Evolutionary conservation across 2,329 filamentous ascomycete genomes (phyloP), one percentile per base, ranked within the genome.

Genomic region (Myriosclerotinia duriaeana): DNA sequence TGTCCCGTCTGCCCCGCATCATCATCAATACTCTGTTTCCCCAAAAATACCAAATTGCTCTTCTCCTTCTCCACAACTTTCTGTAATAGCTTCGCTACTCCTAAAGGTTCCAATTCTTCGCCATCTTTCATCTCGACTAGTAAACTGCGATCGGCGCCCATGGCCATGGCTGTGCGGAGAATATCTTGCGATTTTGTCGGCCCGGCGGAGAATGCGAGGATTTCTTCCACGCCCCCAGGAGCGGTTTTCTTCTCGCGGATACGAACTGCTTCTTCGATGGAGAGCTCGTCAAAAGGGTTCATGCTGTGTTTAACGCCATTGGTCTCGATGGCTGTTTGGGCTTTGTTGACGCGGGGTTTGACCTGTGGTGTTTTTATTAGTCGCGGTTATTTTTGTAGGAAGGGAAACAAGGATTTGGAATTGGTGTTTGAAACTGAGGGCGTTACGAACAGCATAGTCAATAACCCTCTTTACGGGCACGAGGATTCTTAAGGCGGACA

Each of bases 281-380:
- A 96, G 76, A 99, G 91, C 80, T 99, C 95, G 83, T 99, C 95
- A 81, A 99, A 99, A 26, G 95, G 95, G 84, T 98, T 99, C 87
- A 99, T 94, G 78, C 89, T 93, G 85, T 98, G 94, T 81, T 98
- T 98, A 76, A 98, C 93, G 73, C 91, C 91, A 71, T 89, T 85
- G 65, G 91, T 97, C 81, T 97, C 94, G 80, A 99, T 90, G 77
- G 88, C 94, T 69, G 94, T 97, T 80, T 87, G 84, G 71, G 86
- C 80, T 78, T 88, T 89, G 82, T 89, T 89, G 78, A 89, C 85
- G 72, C 87, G 85, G 66, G 86, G 86, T 76, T 88, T 89, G 82
- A 89, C 85, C 87, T 89, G 73, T 36, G 17, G 22, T 62, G 34
- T 60, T 48, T 59, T 26, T 22, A 22, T 67, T 62, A 38, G 22